Conservation (phyloP, 129 eudicot species). For the Dittrichia graveolens region DNA sequence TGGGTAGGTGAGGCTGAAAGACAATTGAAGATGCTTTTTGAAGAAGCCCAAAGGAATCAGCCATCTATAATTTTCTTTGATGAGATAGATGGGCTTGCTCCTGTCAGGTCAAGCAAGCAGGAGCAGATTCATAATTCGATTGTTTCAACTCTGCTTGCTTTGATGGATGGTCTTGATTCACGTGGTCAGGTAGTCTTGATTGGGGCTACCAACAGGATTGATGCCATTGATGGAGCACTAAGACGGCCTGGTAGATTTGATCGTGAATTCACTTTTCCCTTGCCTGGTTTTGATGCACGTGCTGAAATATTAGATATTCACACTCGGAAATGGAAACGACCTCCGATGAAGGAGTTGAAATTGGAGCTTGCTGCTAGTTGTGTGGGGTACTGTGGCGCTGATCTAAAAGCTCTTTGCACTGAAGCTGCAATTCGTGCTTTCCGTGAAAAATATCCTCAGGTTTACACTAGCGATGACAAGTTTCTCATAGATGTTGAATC, state of each 20-base stretch:
- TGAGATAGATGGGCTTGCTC: conserved; percentile 98
- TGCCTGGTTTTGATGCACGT: conserved; percentile 99
- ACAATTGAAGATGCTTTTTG: conserved; percentile 86
- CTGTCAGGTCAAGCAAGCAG: conserved; percentile 97
- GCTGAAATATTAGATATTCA: conserved; percentile 93
- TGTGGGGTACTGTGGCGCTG: conserved; percentile 99
- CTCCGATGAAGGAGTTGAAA: conserved; percentile 74
- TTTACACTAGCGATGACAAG: conserved; percentile 97
- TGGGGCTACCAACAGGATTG: conserved; percentile 97
- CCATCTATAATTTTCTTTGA: conserved; percentile 98
- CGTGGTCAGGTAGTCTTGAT: conserved; percentile 97
- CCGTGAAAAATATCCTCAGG: conserved; percentile 98
- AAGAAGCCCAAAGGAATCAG: conserved; percentile 98
- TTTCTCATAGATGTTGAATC: conserved; percentile 92
- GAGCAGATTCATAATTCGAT: conserved; percentile 98
- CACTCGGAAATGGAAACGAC: conserved; percentile 94
- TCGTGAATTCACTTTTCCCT: conserved; percentile 89
- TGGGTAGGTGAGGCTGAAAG: conserved; percentile 99
- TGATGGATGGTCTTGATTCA: conserved; percentile 99
- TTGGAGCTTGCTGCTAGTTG: conserved; percentile 98
- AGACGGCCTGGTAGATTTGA: conserved; percentile 98
- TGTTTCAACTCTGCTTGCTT: conserved; percentile 94
- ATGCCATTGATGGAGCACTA: conserved; percentile 97
- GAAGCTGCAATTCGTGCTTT: conserved; percentile 99
- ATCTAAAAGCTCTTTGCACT: conserved; percentile 90